A percentile compares a stretch with the other conserved stretches of the same genome.
These are phyloP conservation scores for Ophiostoma sp. DNA, from an alignment of 2,329 filamentous ascomycete species.

Conservation along the genomic window DNA sequence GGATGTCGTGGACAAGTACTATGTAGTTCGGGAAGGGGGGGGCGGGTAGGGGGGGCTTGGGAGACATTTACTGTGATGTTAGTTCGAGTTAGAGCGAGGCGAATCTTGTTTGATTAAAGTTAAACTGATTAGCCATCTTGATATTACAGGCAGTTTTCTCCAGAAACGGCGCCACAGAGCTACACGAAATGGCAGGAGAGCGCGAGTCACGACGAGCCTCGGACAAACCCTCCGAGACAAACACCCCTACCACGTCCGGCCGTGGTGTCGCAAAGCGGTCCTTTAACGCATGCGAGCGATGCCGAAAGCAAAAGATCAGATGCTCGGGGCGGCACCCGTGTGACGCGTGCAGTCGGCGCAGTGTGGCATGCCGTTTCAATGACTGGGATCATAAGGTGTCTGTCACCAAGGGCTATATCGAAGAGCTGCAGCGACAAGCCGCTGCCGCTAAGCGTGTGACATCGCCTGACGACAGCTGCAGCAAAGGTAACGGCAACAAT, in stretches of 20 bases:
- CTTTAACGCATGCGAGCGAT: not conserved
- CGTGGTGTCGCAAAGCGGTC: not conserved
- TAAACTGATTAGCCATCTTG: not conserved
- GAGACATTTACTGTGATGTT: not conserved
- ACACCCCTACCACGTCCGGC: not conserved
- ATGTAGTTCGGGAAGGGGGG: too few relatives aligned
- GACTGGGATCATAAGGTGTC: slow-evolving; percentile 13
- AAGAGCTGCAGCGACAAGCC: not conserved
- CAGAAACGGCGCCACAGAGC: not conserved
- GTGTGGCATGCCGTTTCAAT: slow-evolving; percentile 1
- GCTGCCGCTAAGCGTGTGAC: not conserved
- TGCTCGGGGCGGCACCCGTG: slow-evolving; percentile 14
- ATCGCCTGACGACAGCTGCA: not conserved
- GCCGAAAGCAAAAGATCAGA: slow-evolving; percentile 6
- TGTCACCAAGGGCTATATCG: slow-evolving; percentile 13
- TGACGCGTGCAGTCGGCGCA: slow-evolving; percentile 14
- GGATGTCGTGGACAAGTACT: not conserved
- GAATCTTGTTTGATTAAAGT: too few relatives aligned
- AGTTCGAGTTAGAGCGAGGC: not conserved
- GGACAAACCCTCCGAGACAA: not conserved
- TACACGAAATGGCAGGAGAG: not conserved
- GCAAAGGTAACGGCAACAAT: not conserved
- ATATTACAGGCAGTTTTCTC: not conserved
- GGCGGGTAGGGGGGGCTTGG: too few relatives aligned
- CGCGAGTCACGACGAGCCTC: not conserved